phyloP scores from a whole-genome alignment of 2,329 filamentous ascomycete genomes.

The Amphichorda felina region DNA sequence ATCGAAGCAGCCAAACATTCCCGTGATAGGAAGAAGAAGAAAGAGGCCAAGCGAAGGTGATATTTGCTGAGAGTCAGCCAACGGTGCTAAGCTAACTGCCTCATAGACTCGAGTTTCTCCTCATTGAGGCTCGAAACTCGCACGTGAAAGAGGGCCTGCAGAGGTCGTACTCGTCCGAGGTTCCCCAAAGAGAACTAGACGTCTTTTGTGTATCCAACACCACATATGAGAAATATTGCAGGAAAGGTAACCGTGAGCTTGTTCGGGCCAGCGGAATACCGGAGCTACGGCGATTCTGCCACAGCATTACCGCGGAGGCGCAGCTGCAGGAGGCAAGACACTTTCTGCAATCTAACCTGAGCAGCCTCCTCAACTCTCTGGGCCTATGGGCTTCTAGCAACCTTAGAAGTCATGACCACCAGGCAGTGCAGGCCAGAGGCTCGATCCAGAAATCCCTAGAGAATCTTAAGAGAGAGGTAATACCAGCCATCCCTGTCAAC shows the following conservation, averaged over 20 bases:
- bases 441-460: neutral
- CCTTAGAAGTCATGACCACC: neutral
- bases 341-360: slow-evolving; percentile 13
- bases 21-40: slow-evolving; percentile 10
- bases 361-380: slow-evolving; percentile 14
- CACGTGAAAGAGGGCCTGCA: slow-evolving; percentile 15
- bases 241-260: slow-evolving; percentile 13
- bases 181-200: slow-evolving; percentile 10
- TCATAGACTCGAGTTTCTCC: slow-evolving; percentile 12
- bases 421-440: neutral
- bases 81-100: slow-evolving; percentile 1
- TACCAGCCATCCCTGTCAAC: neutral
- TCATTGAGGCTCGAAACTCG: slow-evolving; percentile 16
- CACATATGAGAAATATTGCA: slow-evolving; percentile 17
- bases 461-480: slow-evolving; percentile 1
- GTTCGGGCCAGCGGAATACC: slow-evolving; percentile 17
- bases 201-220: slow-evolving; percentile 23
- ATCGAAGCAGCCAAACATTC: slow-evolving; percentile 11
- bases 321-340: slow-evolving; percentile 16
- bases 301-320: slow-evolving; percentile 17
- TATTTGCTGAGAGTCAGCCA: neutral
- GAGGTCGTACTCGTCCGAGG: slow-evolving; percentile 12
- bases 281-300: slow-evolving; percentile 18
- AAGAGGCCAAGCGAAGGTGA: slow-evolving; percentile 12
- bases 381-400: slow-evolving; percentile 12